Evolutionary conservation across 2,329 filamentous ascomycete species (phyloP), one percentile per base, ranked within the genome.

Genomic region (Colletotrichum musicola): DNA sequence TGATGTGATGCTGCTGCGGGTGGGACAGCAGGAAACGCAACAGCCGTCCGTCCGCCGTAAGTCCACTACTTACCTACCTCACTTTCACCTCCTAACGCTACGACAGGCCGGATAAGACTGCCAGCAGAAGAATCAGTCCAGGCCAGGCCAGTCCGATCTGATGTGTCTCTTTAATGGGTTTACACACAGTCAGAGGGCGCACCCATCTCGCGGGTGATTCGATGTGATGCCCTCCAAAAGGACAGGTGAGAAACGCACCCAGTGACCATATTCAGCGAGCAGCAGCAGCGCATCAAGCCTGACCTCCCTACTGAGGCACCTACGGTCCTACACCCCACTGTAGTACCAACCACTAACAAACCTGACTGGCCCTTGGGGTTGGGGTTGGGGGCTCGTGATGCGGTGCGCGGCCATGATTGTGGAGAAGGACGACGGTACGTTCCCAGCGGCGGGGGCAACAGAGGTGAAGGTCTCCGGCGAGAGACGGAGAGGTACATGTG

Each of bases 321-420:
- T 35, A 35, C 30, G 22, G 22, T 25, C 22, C 22, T 25, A 35
- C 30, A 25, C 30, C 30, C 30, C 30, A 35, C 30, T 35, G 30
- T 35, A 3, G 30, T 35, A 10, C 30, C 6, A 35, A 35, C 30
- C 30, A 35, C 30, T 35, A 35, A 35, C 30, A 7, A 9, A 35
- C 30, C 30, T 35, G 30, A 35, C 30, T 35, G 30, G 30, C 12
- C 40, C 40, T 42, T 42, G 40, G 13, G 40, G 40, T 67, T 67
- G 64, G 58, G 12, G 53, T 50, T 56, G 49, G 63, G 65, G 63
- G 58, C 67, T 68, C 63, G 67, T 69, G 67, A 69, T 69, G 67
- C 57, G 30, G 16, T 68, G 54, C 67, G 63, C 51, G 53, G 55
- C 62, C 13, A n/a, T n/a, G 20, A 44, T 59, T 30, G n/a, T 22